A percentile compares a stretch with the other conserved stretches of the same genome.
Evolutionary conservation across 257 asterid species (phyloP).

Genomic region (Salvia hispanica): DNA sequence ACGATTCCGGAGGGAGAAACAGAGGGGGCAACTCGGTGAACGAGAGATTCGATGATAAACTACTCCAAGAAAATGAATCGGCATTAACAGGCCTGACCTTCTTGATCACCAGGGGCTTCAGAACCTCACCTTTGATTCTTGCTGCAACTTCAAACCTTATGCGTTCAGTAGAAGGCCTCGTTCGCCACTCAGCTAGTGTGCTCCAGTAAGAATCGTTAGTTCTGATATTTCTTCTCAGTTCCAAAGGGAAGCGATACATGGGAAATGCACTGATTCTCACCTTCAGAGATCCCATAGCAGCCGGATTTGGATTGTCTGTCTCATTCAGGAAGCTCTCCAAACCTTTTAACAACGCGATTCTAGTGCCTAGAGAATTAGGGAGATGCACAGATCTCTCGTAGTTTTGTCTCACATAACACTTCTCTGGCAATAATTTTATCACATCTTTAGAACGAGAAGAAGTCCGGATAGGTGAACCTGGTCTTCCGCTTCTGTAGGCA

Average conservation of each 20-base stretch:
- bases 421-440: slow-evolving; percentile 59
- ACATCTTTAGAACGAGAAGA: slow-evolving; percentile 39
- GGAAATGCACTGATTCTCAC: slow-evolving; percentile 49
- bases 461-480: slow-evolving; percentile 47
- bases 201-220: slow-evolving; percentile 68
- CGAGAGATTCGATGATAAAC: slow-evolving; percentile 71
- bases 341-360: slow-evolving; percentile 47
- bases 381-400: slow-evolving; percentile 39
- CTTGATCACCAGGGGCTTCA: slow-evolving; percentile 60
- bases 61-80: slow-evolving; percentile 69
- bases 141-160: slow-evolving; percentile 63
- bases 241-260: slow-evolving; percentile 70
- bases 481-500: slow-evolving; percentile 58
- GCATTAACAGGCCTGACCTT: slow-evolving; percentile 55
- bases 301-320: slow-evolving; percentile 19
- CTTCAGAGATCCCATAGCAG: slow-evolving; percentile 44
- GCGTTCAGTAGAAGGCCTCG: slow-evolving; percentile 67
- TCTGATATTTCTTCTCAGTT: slow-evolving; percentile 56
- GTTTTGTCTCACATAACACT: slow-evolving; percentile 49
- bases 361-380: slow-evolving; percentile 37
- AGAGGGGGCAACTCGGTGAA: slow-evolving; percentile 71
- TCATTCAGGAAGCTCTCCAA: slow-evolving; percentile 41
- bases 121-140: slow-evolving; percentile 50
- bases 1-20: slow-evolving; percentile 70
- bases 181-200: slow-evolving; percentile 79